Percentiles rank a stretch among this genome's conserved stretches.
These are phyloP conservation scores for Chaetothyriales sp. DNA, from an alignment of 2,329 filamentous ascomycete genomes.

Conservation along the genomic window DNA sequence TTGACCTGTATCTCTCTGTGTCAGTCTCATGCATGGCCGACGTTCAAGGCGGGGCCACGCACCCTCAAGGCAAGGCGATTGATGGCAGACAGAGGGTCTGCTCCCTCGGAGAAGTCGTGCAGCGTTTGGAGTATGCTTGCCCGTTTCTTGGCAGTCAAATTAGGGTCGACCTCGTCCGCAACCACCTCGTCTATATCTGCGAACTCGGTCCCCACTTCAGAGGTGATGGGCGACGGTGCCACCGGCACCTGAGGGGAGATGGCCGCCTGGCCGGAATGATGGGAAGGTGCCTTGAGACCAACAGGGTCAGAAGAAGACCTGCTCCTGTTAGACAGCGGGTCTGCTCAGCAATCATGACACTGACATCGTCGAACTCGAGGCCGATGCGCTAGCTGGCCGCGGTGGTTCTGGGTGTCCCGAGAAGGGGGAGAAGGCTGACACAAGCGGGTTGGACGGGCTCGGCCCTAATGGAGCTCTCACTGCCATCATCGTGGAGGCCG, in stretches of 20 bases:
- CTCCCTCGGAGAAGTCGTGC: background rate
- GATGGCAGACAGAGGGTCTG: background rate
- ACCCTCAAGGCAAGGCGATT: conserved; percentile 5
- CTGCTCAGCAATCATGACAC: conserved; percentile 28
- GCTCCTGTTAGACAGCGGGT: conserved; percentile 29
- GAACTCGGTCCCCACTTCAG: conserved; percentile 50
- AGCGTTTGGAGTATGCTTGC: conserved; percentile 19
- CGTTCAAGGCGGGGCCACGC: background rate
- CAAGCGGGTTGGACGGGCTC: conserved; percentile 43
- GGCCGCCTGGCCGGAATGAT: conserved; percentile 14
- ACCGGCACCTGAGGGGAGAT: conserved; percentile 44
- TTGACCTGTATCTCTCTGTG: conserved; percentile 28
- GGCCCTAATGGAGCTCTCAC: conserved; percentile 50
- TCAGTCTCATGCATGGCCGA: conserved; percentile 16
- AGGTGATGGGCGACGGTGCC: conserved; percentile 50
- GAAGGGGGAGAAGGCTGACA: conserved; percentile 41
- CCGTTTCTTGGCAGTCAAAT: conserved; percentile 22
- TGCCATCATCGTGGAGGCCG: conserved; percentile 34
- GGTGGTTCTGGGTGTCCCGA: conserved; percentile 42
- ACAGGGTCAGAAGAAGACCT: conserved; percentile 8
- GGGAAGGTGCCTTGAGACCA: background rate
- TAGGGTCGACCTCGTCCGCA: conserved; percentile 42
- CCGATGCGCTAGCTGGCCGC: conserved; percentile 37
- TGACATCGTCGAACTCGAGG: conserved; percentile 43
- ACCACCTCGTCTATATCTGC: conserved; percentile 76